These are phyloP conservation scores for Escallonia rubra DNA, from an alignment of 129 eudicot genomes.

Conservation along the genomic window DNA sequence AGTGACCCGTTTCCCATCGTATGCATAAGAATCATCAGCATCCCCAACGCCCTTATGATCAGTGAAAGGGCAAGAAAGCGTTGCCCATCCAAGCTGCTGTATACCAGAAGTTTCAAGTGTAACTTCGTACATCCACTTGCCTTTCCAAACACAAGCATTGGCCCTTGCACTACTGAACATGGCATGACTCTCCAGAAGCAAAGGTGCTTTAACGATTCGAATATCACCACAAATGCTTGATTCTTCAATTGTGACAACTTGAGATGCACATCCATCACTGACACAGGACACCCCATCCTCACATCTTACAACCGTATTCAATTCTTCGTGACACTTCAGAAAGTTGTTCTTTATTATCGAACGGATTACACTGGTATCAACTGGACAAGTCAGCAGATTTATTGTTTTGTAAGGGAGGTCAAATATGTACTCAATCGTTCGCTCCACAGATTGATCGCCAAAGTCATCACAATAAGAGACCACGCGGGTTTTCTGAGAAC, in stretches of 20 bases:
- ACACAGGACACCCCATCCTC: constrained; percentile 63
- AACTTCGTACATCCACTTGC: constrained; percentile 99
- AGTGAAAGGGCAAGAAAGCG: constrained; percentile 73
- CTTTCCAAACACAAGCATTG: constrained; percentile 95
- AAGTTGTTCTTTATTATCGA: constrained; percentile 56
- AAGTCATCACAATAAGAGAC: constrained; percentile 84
- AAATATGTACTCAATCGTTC: constrained; percentile 82
- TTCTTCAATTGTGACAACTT: constrained; percentile 59
- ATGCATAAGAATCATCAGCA: constrained; percentile 94
- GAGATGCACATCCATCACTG: constrained; percentile 36
- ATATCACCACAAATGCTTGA: constrained; percentile 86
- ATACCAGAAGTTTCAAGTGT: constrained; percentile 90
- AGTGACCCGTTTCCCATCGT: constrained; percentile 81
- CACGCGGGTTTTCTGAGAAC: constrained; percentile 56
- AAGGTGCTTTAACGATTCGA: constrained; percentile 50
- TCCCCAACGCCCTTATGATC: constrained; percentile 96
- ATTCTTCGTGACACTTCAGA: constrained; percentile 26
- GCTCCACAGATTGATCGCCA: constrained; percentile 92
- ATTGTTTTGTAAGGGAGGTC: constrained; percentile 63
- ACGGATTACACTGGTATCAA: constrained; percentile 49
- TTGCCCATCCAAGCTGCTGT: constrained; percentile 98
- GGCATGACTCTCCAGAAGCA: constrained; percentile 75
- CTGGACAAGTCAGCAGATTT: constrained; percentile 35
- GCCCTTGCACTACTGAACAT: constrained; percentile 88
- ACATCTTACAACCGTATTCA: constrained; percentile 12